phyloP scores from a whole-genome alignment of 805 yeast species.

The Metschnikowia arizonensis region DNA sequence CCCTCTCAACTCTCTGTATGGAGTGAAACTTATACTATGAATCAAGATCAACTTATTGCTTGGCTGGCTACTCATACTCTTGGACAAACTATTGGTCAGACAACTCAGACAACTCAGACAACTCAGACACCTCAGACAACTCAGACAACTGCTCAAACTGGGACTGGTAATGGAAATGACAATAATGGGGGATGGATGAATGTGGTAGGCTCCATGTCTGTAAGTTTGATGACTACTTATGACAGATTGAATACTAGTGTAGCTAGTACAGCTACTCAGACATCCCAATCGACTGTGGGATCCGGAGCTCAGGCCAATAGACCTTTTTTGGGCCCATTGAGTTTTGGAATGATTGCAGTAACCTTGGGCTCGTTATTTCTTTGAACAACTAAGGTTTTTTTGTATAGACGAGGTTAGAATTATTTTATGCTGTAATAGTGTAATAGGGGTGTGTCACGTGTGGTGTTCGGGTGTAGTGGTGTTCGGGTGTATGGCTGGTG shows the following conservation, averaged over 20 bases:
- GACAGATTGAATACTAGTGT: conserved; percentile 22
- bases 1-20: conserved; percentile 14
- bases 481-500: neutral
- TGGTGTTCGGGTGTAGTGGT: neutral
- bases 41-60: conserved; percentile 16
- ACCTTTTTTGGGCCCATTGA: neutral
- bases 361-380: neutral
- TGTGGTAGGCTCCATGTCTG: conserved; percentile 20
- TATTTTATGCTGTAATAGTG: no score
- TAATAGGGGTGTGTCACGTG: no score
- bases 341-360: neutral
- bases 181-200: conserved; percentile 5
- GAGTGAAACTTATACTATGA: conserved; percentile 15
- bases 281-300: neutral
- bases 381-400: neutral
- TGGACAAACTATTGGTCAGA: no score
- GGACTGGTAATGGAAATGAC: neutral
- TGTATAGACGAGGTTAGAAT: no score
- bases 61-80: conserved; percentile 19
- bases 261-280: neutral
- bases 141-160: no score
- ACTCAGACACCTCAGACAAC: no score
- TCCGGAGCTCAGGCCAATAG: neutral
- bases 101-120: no score
- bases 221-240: conserved; percentile 32